Conservation (phyloP, 495 filamentous ascomycete species). For the Aspergillus taichungensis region DNA sequence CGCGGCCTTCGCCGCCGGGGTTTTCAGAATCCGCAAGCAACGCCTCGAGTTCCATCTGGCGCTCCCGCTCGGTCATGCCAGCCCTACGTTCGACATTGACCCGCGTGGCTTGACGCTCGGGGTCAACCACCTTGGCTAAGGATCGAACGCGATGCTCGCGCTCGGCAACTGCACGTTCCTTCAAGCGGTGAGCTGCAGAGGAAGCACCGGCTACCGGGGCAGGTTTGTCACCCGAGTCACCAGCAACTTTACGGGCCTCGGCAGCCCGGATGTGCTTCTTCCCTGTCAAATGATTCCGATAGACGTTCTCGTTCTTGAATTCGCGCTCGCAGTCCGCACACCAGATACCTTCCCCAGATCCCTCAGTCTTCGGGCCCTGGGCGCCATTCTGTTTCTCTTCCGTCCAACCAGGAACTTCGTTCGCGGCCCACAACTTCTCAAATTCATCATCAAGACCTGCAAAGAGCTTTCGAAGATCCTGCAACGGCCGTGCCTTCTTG, state of each 20-base stretch:
- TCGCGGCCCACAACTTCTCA: constrained; percentile 68
- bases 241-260: constrained; percentile 44
- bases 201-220: constrained; percentile 13
- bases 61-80: constrained; percentile 92
- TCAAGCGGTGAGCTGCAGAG: constrained; percentile 50
- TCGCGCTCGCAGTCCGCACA: constrained; percentile 87
- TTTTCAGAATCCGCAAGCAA: constrained; percentile 55
- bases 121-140: constrained; percentile 65
- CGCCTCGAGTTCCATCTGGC: constrained; percentile 85
- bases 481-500: constrained; percentile 66
- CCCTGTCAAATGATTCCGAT: constrained; percentile 76
- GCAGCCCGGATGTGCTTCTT: constrained; percentile 88
- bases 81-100: constrained; percentile 91
- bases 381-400: constrained; percentile 42
- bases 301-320: constrained; percentile 93
- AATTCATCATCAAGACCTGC: constrained; percentile 70
- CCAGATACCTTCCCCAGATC: constrained; percentile 67
- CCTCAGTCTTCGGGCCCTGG: constrained; percentile 42
- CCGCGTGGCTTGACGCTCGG: constrained; percentile 72
- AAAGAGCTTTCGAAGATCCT: constrained; percentile 75
- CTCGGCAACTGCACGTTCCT: constrained; percentile 85
- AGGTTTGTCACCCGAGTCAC: constrained; percentile 17
- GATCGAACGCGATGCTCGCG: constrained; percentile 76
- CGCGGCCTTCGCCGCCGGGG: constrained; percentile 36
- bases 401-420: constrained; percentile 74